Evolutionary conservation across 2,329 filamentous ascomycete genomes (phyloP).

Genomic region (Trichoderma oligosporum): DNA sequence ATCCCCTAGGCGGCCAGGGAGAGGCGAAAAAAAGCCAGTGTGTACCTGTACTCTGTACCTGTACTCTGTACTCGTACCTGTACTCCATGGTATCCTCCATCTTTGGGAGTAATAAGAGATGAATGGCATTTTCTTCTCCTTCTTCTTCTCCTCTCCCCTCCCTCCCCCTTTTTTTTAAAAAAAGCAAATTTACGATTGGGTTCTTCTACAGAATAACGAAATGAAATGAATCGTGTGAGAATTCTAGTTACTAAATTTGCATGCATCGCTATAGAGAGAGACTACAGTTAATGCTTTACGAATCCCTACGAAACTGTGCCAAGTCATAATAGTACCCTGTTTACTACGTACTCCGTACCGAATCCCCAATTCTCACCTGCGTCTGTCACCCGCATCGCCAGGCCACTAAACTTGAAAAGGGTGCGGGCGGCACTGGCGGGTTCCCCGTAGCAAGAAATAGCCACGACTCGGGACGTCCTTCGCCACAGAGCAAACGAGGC

Average conservation of each 20-base stretch:
- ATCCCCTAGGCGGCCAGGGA: not conserved
- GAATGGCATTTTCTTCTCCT: not conserved
- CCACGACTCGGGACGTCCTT: not conserved
- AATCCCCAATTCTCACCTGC: too few relatives aligned
- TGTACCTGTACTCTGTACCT: not conserved
- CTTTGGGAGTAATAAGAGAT: too few relatives aligned
- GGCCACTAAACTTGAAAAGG: slow-evolving; percentile 17
- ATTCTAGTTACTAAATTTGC: not conserved
- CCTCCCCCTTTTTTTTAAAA: not conserved
- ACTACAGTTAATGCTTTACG: not conserved
- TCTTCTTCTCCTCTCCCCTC: not conserved
- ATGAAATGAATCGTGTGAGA: not conserved
- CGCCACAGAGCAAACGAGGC: slow-evolving; percentile 16
- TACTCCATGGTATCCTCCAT: not conserved
- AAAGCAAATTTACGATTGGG: too few relatives aligned
- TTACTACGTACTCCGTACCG: too few relatives aligned
- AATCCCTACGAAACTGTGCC: too few relatives aligned
- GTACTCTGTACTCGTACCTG: too few relatives aligned
- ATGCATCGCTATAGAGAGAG: too few relatives aligned
- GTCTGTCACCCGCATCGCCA: slow-evolving; percentile 1
- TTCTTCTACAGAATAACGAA: not conserved
- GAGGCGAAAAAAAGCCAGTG: not conserved
- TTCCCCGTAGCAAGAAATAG: slow-evolving; percentile 17
- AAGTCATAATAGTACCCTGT: too few relatives aligned
- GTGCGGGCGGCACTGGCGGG: slow-evolving; percentile 12